Percentiles rank a stretch among this genome's conserved stretches.
These are phyloP conservation scores for Endocalyx cinctus DNA, from an alignment of 2,329 filamentous ascomycete genomes.

Conservation along the genomic window DNA sequence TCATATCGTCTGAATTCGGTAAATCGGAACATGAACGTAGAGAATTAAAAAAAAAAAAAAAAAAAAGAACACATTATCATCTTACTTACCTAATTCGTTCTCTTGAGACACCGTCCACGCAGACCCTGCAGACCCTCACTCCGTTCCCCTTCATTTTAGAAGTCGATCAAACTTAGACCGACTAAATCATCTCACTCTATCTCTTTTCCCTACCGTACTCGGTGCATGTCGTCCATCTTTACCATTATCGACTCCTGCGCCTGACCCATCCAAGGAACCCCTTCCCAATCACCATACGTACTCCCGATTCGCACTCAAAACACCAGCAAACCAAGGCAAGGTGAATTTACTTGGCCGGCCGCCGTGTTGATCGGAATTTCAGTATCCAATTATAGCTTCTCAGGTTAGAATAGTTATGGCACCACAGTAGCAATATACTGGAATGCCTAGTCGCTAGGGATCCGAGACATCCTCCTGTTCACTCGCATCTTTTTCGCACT, in stretches of 20 bases:
- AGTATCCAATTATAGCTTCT: constrained; percentile 7
- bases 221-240: too few relatives aligned
- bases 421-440: constrained; percentile 13
- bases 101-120: constrained; percentile 5
- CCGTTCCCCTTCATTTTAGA: not conserved
- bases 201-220: too few relatives aligned
- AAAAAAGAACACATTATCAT: too few relatives aligned
- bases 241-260: too few relatives aligned
- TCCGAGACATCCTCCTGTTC: constrained; percentile 12
- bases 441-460: constrained; percentile 13
- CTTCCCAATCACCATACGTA: too few relatives aligned
- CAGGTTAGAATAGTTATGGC: constrained; percentile 13
- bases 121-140: too few relatives aligned
- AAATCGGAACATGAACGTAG: too few relatives aligned
- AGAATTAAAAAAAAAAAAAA: too few relatives aligned
- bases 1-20: too few relatives aligned
- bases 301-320: too few relatives aligned
- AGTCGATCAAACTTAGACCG: constrained; percentile 13
- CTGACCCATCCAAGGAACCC: too few relatives aligned
- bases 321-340: not conserved
- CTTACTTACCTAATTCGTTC: constrained; percentile 2
- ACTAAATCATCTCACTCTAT: not conserved
- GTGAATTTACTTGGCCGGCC: not conserved
- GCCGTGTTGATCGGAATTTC: constrained; percentile 2
- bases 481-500: constrained; percentile 8